These are phyloP conservation scores for Hypoxylon fragiforme DNA, from an alignment of 495 filamentous ascomycete species.

Conservation along the genomic window DNA sequence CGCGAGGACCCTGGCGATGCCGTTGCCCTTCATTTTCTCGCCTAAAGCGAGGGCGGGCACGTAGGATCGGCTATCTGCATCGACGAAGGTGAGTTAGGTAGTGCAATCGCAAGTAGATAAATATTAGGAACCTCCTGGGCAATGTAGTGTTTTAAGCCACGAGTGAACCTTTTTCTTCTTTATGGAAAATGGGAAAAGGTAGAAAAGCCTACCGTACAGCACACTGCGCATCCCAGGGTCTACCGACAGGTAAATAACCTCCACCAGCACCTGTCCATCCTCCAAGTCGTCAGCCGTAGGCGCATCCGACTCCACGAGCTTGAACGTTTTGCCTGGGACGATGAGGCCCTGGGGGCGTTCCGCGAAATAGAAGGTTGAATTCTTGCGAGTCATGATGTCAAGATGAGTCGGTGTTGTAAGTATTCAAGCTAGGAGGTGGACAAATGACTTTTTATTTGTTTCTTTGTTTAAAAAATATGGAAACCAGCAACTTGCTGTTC, in stretches of 20 bases:
- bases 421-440: too few relatives aligned
- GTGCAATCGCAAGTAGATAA: neutral
- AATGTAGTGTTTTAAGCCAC: too few relatives aligned
- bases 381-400: conserved; percentile 43
- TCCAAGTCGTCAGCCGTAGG: conserved; percentile 46
- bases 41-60: conserved; percentile 66
- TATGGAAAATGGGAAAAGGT: neutral
- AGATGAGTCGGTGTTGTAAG: too few relatives aligned
- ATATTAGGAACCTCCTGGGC: too few relatives aligned
- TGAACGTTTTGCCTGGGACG: conserved; percentile 50
- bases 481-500: too few relatives aligned
- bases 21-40: conserved; percentile 67
- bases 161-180: too few relatives aligned
- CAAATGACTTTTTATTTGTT: too few relatives aligned
- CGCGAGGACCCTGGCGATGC: conserved; percentile 56
- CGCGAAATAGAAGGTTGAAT: conserved; percentile 53
- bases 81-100: neutral
- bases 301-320: conserved; percentile 49
- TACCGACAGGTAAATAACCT: conserved; percentile 65
- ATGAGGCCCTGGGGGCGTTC: conserved; percentile 50
- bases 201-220: conserved; percentile 52
- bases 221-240: conserved; percentile 83
- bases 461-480: too few relatives aligned
- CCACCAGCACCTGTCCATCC: conserved; percentile 61
- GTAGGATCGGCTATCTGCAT: conserved; percentile 63